These are phyloP conservation scores for Trapa incisa DNA, from an alignment of 345 rosid species.

Conservation along the genomic window DNA sequence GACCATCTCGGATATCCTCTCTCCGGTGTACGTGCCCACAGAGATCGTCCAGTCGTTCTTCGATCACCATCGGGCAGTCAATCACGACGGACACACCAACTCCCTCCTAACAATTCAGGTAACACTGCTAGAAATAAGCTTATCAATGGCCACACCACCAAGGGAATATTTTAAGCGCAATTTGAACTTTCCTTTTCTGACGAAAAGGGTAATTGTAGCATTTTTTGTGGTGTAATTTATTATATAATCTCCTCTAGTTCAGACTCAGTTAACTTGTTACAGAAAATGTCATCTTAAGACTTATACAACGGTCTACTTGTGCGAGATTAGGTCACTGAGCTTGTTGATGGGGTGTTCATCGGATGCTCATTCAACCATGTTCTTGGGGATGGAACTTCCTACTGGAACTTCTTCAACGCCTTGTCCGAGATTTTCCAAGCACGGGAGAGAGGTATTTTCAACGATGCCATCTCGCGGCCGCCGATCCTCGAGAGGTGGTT, in stretches of 20 bases:
- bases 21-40: conserved; percentile 35
- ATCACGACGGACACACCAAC: conserved; percentile 42
- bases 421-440: conserved; percentile 56
- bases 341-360: conserved; percentile 56
- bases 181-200: no score
- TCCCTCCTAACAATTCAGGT: conserved; percentile 35
- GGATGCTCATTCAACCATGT: conserved; percentile 54
- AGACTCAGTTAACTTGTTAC: no score
- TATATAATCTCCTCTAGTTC: no score
- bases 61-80: conserved; percentile 46
- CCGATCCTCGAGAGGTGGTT: conserved; percentile 42
- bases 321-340: conserved; percentile 32
- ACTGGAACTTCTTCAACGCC: conserved; percentile 52
- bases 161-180: no score
- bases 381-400: conserved; percentile 56
- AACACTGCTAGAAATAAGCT: not conserved
- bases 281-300: no score
- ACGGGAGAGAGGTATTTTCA: conserved; percentile 8
- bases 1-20: conserved; percentile 30
- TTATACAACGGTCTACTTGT: no score
- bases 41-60: conserved; percentile 49
- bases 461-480: conserved; percentile 23
- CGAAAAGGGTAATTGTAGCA: no score
- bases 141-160: no score
- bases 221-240: no score